Base-by-base conservation (phyloP, 805 yeast species). In the Metahyphopichia silvanorum region DNA sequence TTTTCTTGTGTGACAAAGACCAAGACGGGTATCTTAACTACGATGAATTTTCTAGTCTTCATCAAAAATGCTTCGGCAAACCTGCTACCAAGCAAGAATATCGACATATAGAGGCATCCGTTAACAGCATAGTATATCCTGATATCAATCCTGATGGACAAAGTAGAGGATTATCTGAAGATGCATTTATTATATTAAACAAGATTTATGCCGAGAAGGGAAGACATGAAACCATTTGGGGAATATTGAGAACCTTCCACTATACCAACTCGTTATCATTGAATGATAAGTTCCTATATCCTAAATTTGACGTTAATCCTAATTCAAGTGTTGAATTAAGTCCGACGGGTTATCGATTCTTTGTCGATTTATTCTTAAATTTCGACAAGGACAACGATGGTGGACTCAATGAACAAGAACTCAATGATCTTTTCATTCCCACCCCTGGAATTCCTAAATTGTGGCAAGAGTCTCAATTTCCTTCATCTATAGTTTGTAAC, bases 311-410 rank as follows among this genome's bases (percentile, higher is more conserved):
- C 31, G 86, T 88, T 1, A 79, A 86, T 3, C 69, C 71, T 2
- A 71, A 76, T 26, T 72, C 95, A 1, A 84, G 88, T 52, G 96
- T 91, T 2, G 99, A 93, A 51, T 65, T 93, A 30, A 82, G 95
- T 37, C 98, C 98, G 1, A 74, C 76, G 8, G 99, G 98, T 0
- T 91, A 91, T 56, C 66, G 93, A 41, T 93, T 93, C 53, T 66
- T 93, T 34, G 98, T 93, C 6, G 98, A 93, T 49, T 58, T 93
- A 27, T 93, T 93, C 49, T 57, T 91, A 7, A 69, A 85, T 32
- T 93, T 86, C 50, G 99, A 93, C 52, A 82, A 81, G 49, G 98
- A 93, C 54, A 93, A 93, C 49, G 99, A 93, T 54, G 99, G 99
- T 21, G 98, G 98, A 0, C 66, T 93, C 34, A 84, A 79, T 48